phyloP scores from a whole-genome alignment of 2,329 filamentous ascomycete species.

The Akanthomyces uredinophilus region DNA sequence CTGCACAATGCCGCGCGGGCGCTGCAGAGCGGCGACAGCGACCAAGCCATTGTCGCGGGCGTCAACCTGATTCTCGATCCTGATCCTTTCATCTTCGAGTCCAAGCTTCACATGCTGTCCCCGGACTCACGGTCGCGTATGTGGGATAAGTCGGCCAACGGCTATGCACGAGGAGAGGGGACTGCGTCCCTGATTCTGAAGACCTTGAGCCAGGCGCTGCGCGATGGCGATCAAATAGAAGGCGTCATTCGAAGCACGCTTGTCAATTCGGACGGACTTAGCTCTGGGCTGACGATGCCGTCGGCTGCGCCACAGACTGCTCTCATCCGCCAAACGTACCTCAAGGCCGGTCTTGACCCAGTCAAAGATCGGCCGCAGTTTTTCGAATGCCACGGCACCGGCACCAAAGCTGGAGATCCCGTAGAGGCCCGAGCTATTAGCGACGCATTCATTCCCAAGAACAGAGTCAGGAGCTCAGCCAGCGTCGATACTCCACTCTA shows the following conservation, averaged over 20 bases:
- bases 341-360: conserved; percentile 18
- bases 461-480: background rate
- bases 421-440: conserved; percentile 40
- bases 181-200: conserved; percentile 43
- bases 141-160: conserved; percentile 41
- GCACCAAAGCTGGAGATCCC: conserved; percentile 36
- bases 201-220: conserved; percentile 36
- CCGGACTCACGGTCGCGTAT: conserved; percentile 29
- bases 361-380: conserved; percentile 30
- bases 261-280: conserved; percentile 48
- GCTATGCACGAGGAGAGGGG: conserved; percentile 50
- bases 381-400: conserved; percentile 36
- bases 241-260: conserved; percentile 44
- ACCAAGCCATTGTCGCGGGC: conserved; percentile 29
- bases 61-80: conserved; percentile 19
- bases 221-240: conserved; percentile 46
- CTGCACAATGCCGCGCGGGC: conserved; percentile 43
- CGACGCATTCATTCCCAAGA: background rate
- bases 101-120: conserved; percentile 34
- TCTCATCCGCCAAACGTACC: conserved; percentile 27
- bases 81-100: conserved; percentile 29
- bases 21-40: conserved; percentile 39
- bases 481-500: conserved; percentile 19
- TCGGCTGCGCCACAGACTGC: conserved; percentile 38
- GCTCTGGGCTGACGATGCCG: conserved; percentile 51